Conservation (phyloP, 257 asterid genomes). For the Nicotiana noctiflora region DNA sequence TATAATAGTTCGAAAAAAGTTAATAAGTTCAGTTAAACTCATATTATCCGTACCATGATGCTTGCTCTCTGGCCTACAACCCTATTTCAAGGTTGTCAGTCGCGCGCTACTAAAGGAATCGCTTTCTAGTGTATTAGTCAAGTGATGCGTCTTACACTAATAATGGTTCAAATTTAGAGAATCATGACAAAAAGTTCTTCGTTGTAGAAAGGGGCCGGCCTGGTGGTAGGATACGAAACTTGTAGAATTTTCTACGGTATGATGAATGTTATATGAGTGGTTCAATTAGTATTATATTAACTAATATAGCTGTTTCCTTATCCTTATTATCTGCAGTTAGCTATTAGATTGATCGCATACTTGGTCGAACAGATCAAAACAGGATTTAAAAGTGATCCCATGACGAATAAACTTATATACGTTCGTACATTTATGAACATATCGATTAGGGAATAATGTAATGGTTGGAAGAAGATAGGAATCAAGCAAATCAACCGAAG, state of each 20-base stretch:
- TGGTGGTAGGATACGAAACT: neutral
- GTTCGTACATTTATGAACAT: neutral
- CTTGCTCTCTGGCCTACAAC: too few species aligned
- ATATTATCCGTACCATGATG: too few species aligned
- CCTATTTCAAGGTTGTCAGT: too few species aligned
- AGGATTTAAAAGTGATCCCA: neutral
- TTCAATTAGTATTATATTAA: too few species aligned
- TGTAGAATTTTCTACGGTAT: neutral
- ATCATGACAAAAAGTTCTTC: neutral
- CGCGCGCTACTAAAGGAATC: too few species aligned
- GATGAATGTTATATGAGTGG: neutral
- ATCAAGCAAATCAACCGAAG: neutral
- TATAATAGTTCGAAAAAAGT: too few species aligned
- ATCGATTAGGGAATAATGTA: neutral
- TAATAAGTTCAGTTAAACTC: too few species aligned
- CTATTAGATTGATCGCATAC: neutral
- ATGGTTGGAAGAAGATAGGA: neutral
- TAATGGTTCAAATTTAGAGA: slow-evolving; percentile 3
- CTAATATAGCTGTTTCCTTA: neutral
- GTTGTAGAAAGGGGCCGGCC: neutral
- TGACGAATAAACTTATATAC: neutral
- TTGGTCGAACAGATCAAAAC: neutral
- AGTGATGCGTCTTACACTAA: neutral
- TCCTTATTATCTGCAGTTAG: neutral
- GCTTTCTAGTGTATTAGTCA: neutral